Base-by-base conservation (phyloP, 176 grass and related monocot genomes). In the Poa pratensis region DNA sequence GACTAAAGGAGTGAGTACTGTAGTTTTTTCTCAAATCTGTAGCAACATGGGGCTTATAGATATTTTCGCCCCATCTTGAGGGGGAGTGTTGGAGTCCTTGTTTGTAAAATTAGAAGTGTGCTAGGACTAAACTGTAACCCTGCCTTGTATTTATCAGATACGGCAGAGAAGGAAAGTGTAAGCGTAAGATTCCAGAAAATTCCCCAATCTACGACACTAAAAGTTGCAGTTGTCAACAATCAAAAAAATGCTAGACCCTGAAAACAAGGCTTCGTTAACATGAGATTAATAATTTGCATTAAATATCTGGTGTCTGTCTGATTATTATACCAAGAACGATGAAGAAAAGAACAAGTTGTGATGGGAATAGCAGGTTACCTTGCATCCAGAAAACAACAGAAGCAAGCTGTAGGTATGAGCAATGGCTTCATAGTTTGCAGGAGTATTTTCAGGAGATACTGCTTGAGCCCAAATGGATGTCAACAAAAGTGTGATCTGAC, bases 381-480 rank as follows among this genome's bases (percentile, higher is more conserved):
- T 99, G 79, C 79, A 71, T 88, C 91, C 88, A 88, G 91, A 94
- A 83, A 99, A 99, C 48, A 99, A 78, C 59, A 99, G 77, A 77
- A 89, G 86, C 82, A 99, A 86, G 79, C 96, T 92, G 84, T 96
- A 99, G 66, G 93, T 94, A 89, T 99, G 89, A 83, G 94, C 96
- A 89, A 99, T 96, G 46, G 96, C 96, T 96, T 99, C 94, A 82
- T 96, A 99, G 67, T 96, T 99, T 48, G 91, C 84, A 76, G 94
- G 96, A 91, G 80, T 83, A 81, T 96, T 99, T 88, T 86, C 83
- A 77, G 78, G 90, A 50, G 91, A 99, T 83, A 73, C 86, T 19
- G 91, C 94, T 86, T 99, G 96, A 80, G 92, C 91, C 96, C 96
- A 99, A 80, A 99, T 92, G 76, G 93, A 99, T 73, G 96, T 92